Base-by-base conservation (phyloP, 2,329 filamentous ascomycete genomes). In the Phyllosticta citribraziliensis region DNA sequence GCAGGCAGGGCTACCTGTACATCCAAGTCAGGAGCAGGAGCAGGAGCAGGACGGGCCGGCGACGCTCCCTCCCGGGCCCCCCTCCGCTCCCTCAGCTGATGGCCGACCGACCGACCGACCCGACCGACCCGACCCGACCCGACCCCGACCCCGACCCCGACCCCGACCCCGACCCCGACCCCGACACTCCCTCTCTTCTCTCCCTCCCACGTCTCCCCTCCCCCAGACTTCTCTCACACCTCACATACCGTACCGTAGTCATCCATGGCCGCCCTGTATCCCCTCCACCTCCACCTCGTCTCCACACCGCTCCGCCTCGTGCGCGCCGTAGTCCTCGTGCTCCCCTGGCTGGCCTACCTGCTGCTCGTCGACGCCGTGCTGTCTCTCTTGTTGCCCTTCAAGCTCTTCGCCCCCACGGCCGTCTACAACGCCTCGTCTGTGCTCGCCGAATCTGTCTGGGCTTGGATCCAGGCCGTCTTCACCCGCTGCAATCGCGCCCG, bases 391-490 rank as follows among this genome's bases (percentile, higher is more conserved):
- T 68, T 74, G 19, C 72, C 70, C 14, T 52, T 72, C 51, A 70
- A 69, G 11, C 53, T 63, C 14, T 22, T 73, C 55, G 66, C 69
- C 51, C 83, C 82, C 2, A 74, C 78, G 51, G 66, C 75, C 52
- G 78, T 81, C 58, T 85, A 85, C 70, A 66, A 81, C 65, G 65
- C 76, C 50, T 84, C 83, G 6, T 86, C 83, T 20, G 67, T 67
- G 40, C 76, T 85, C 63, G 84, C 83, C 50, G 76, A 70, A 65
- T 76, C 77, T 8, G 79, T 82, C 58, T 86, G 82, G 83, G 70
- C 70, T 61, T 82, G 79, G 74, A 80, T 86, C 62, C 83, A 85
- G 69, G 63, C 67, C 65, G 80, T 85, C 63, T 86, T 86, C 67
- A 80, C 81, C 63, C 66, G 69, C 40, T 67, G 73, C 69, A 86